Evolutionary conservation across 73 alveolate species (phyloP), one percentile per base, ranked within the genome.

Genomic region (Breviolum minutum): DNA sequence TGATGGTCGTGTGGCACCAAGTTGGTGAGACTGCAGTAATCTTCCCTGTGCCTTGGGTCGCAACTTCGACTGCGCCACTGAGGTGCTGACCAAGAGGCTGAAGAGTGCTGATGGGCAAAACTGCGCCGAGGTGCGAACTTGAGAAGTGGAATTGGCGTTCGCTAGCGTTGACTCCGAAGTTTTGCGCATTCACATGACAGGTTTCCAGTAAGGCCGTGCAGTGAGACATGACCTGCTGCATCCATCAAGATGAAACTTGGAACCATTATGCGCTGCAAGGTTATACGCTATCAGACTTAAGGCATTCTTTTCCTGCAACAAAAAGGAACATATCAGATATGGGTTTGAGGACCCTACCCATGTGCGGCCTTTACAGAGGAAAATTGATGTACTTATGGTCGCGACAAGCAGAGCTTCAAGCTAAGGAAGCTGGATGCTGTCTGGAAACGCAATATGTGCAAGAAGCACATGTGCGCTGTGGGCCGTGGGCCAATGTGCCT

Each of bases 31-130:
- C 81, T 8, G 81, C 12, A 71, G 26, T 12, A 8, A 71, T 71
- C 29, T 30, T 71, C 12, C 26, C 29, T 8, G 29, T 40, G 54
- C 54, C 54, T 40, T 40, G 54, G 54, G 54, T 3, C 54, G 5
- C 54, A 40, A 40, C 54, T 40, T 40, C 54, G 54, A 40, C 54
- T 40, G 54, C 4, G 26, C 80, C 14, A 7, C 32, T 71, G 62
- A 76, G 85, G 85, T n/a, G 63, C 62, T n/a, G 85, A n/a, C 85
- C 60, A 76, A 27, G 85, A 22, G 85, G 81, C 81, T 12, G 81
- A 71, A 71, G 81, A 71, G 81, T 71, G 26, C 29, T 71, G 29
- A 16, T 0, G 12, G 32, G 81, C 14, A 70, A 70, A 26, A 17
- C 8, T 30, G 27, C 13, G 22, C 14, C 29, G 80, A 71, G 26